A percentile compares a stretch with the other conserved stretches of the same genome.
Conservation (phyloP, 176 grass and related monocot species). For the Paspalum vaginatum region DNA sequence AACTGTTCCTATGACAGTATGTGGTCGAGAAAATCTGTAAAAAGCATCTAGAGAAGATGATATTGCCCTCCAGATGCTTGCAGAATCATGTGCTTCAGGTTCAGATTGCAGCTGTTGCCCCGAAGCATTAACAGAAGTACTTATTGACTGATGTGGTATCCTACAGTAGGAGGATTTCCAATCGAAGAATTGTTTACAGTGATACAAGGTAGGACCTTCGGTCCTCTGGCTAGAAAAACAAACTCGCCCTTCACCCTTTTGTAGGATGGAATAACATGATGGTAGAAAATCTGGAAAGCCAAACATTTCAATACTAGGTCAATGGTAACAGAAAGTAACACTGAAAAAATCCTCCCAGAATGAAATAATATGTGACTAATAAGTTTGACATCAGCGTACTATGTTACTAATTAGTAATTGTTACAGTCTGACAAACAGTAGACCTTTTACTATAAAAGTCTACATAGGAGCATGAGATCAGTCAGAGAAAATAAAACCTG, state of each 20-base stretch:
- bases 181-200: conserved; percentile 32
- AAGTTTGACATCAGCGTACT: not conserved
- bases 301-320: conserved; percentile 27
- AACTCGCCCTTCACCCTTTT: conserved; percentile 23
- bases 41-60: conserved; percentile 79
- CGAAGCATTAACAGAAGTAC: conserved; percentile 52
- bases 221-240: conserved; percentile 41
- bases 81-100: conserved; percentile 56
- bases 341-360: not conserved
- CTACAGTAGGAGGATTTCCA: conserved; percentile 42
- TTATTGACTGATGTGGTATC: conserved; percentile 39
- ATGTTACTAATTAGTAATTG: not conserved
- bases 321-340: not conserved
- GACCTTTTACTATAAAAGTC: not conserved
- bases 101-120: conserved; percentile 59
- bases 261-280: conserved; percentile 35
- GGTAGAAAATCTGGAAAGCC: conserved; percentile 46
- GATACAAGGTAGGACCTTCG: conserved; percentile 8
- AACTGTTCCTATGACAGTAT: conserved; percentile 99
- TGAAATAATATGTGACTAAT: not conserved
- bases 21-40: conserved; percentile 96
- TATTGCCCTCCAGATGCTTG: conserved; percentile 60
- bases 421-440: not conserved
- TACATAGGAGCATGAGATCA: not conserved
- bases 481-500: not conserved